Percentiles rank a stretch among this genome's conserved stretches.
phyloP scores from a whole-genome alignment of 805 yeast genomes.

The Blastobotrys attinorum region DNA sequence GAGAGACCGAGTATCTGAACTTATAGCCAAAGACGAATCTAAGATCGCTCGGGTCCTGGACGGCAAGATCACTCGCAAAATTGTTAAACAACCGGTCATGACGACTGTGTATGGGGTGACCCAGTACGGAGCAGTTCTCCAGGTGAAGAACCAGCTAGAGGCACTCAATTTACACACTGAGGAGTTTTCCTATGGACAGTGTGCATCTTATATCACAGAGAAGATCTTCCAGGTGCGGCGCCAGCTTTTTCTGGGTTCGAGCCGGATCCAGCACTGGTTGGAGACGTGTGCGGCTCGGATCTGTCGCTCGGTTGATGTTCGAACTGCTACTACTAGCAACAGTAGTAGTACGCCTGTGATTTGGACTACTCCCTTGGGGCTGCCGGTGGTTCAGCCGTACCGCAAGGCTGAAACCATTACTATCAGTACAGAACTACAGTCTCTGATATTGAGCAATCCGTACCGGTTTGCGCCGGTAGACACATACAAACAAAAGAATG shows the following conservation, averaged over 20 bases:
- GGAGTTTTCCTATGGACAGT: neutral
- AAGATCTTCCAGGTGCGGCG: slow-evolving; percentile 77
- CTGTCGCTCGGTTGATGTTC: slow-evolving; percentile 48
- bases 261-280: slow-evolving; percentile 90
- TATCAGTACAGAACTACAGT: slow-evolving; percentile 72
- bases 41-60: slow-evolving; percentile 34
- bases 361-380: slow-evolving; percentile 94
- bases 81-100: slow-evolving; percentile 96
- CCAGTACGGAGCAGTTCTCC: slow-evolving; percentile 84
- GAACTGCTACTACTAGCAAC: slow-evolving; percentile 38
- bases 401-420: slow-evolving; percentile 55
- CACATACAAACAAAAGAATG: slow-evolving; percentile 78
- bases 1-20: slow-evolving; percentile 37
- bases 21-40: slow-evolving; percentile 30
- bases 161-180: neutral
- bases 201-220: slow-evolving; percentile 57
- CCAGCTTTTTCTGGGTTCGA: slow-evolving; percentile 83
- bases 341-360: slow-evolving; percentile 56
- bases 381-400: slow-evolving; percentile 96
- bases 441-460: slow-evolving; percentile 82
- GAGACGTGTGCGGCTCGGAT: slow-evolving; percentile 76
- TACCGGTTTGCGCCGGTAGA: slow-evolving; percentile 71
- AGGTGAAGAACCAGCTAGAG: slow-evolving; percentile 68
- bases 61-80: slow-evolving; percentile 68
- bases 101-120: slow-evolving; percentile 98